Conservation (phyloP, 2,329 filamentous ascomycete genomes). For the Ceratocystiopsis brevicomis region DNA sequence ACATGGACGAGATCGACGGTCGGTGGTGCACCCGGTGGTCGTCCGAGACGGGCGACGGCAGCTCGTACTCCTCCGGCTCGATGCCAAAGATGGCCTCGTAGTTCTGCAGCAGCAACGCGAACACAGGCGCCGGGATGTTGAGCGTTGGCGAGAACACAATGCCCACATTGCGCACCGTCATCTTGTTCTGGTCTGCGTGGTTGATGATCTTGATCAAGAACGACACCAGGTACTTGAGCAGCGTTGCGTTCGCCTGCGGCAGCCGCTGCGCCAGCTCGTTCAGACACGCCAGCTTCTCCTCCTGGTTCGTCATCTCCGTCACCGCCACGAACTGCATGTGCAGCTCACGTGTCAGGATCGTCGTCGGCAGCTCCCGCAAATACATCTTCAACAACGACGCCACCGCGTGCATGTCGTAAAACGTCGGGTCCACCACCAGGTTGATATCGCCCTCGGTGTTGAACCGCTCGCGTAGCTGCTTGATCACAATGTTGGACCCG, state of each 20-base stretch:
- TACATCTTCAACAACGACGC: slow-evolving; percentile 90
- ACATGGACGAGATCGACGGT: slow-evolving; percentile 10
- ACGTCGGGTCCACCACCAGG: slow-evolving; percentile 61
- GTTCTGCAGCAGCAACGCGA: slow-evolving; percentile 83
- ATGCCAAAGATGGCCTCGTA: slow-evolving; percentile 71
- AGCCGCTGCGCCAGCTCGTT: slow-evolving; percentile 63
- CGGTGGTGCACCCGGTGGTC: slow-evolving; percentile 9
- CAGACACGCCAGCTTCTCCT: slow-evolving; percentile 59
- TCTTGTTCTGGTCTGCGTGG: slow-evolving; percentile 81
- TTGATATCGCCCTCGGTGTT: slow-evolving; percentile 86
- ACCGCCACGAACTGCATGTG: slow-evolving; percentile 76
- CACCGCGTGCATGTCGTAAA: slow-evolving; percentile 90
- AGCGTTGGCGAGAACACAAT: slow-evolving; percentile 96
- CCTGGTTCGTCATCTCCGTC: slow-evolving; percentile 56
- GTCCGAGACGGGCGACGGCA: slow-evolving; percentile 26
- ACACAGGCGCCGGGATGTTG: slow-evolving; percentile 88
- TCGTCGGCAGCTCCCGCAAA: slow-evolving; percentile 75
- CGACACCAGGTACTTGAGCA: slow-evolving; percentile 68
- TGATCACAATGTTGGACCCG: slow-evolving; percentile 91
- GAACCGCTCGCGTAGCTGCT: slow-evolving; percentile 76
- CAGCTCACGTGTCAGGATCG: slow-evolving; percentile 76
- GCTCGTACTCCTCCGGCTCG: slow-evolving; percentile 44
- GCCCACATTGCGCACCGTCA: slow-evolving; percentile 92
- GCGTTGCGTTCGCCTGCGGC: slow-evolving; percentile 59
- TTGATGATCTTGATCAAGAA: slow-evolving; percentile 88